Base-by-base conservation (phyloP, 805 yeast genomes). In the Spencermartinsiella europaea region DNA sequence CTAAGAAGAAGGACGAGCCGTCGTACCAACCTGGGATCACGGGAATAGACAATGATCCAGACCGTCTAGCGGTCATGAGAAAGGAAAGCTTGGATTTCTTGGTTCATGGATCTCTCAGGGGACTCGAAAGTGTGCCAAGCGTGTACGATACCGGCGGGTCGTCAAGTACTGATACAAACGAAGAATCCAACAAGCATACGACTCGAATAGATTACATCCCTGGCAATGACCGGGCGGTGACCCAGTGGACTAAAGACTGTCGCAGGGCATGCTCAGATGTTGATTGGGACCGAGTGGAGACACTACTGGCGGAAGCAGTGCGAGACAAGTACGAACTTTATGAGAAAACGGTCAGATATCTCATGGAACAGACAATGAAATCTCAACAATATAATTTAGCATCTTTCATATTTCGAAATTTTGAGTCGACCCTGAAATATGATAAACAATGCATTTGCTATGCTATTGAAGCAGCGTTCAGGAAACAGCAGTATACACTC, bases 401-500 rank as follows among this genome's bases (percentile, higher is more conserved):
- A 16, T 19, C 5, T 14, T 15, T 4, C 21, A 15, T 36, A 21
- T 19, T 21, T 36, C 22, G 22, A 21, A 36, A 12, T 15, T 10
- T 36, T 19, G 14, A 36, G 21, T 10, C 17, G 5, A 15, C 21
- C 14, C 12, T 17, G 21, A 12, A 17, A 36, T n/a, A 42, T 16
- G 50, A 51, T 21, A 31, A 17, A 10, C 16, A 31, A n/a, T 46
- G 51, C 14, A 38, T 53, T 10, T 34, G 35, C 3, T 35, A 28
- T 25, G 55, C 55, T 5, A 42, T 53, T 17, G 36, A 45, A 39
- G 53, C 53, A 2, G 51, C 52, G 10, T 34, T 27, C 27, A 31
- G 47, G 33, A 37, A 46, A 3, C 42, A 42, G 14, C 17, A 41
- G 2, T 44, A 38, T 40, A 44, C 40, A 2, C 21, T 28, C 19